Conservation (phyloP, 306 rosid species). For the Casuarina glauca region DNA sequence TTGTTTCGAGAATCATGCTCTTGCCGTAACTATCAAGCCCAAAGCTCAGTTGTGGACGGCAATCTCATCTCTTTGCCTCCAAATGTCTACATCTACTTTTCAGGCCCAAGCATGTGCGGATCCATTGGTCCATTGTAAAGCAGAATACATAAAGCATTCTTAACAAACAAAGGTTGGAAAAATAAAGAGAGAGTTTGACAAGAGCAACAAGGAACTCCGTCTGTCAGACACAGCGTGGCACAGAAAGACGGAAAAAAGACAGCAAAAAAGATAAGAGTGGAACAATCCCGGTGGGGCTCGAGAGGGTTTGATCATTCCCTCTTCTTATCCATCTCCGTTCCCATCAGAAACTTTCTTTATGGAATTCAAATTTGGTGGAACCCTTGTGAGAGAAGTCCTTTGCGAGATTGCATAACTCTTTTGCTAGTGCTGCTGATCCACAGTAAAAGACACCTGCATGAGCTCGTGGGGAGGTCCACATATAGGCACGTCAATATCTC, state of each 20-base stretch:
- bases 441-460: slow-evolving; percentile 72
- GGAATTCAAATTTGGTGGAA: slow-evolving; percentile 52
- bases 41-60: background rate
- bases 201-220: slow-evolving; percentile 12
- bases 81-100: background rate
- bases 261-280: background rate
- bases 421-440: slow-evolving; percentile 40
- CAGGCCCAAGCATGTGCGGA: background rate
- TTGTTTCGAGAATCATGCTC: background rate
- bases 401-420: slow-evolving; percentile 47
- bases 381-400: slow-evolving; percentile 55
- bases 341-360: slow-evolving; percentile 53
- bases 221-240: background rate
- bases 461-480: background rate
- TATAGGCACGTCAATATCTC: background rate
- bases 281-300: slow-evolving; percentile 20
- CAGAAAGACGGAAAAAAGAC: no score
- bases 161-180: background rate
- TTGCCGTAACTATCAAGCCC: background rate
- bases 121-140: background rate
- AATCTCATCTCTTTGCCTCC: background rate
- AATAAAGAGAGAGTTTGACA: background rate
- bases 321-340: background rate
- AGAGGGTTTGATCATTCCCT: slow-evolving; percentile 5
- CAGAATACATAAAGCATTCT: background rate